Base-by-base conservation (phyloP, 2,329 filamentous ascomycete species). In the Exophiala sideris region DNA sequence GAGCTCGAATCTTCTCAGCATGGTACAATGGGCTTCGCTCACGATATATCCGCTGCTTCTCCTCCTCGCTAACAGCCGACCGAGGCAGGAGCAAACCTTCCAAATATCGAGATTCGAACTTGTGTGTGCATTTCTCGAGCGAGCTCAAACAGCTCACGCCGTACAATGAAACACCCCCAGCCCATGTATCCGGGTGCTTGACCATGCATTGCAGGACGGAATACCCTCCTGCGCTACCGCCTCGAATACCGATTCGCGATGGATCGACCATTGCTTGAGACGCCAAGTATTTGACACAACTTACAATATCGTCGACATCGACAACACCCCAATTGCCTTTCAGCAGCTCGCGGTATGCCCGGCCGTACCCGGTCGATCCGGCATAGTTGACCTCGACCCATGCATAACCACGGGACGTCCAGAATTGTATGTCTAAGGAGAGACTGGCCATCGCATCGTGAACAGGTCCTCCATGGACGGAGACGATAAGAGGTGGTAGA, bases 101-200 rank as follows among this genome's bases (percentile, higher is more conserved):
- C n/a, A 76, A 68, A 61, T 82, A 82, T 47, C 76, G 73, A 0
- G 70, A 75, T 62, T 83, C 80, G n/a, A 82, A 74, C 65, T 82
- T 82, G 62, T 83, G 80, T 0, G 79, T 81, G 16, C 74, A 72
- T 2, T 67, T 69, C 12, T 69, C 70, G 1, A 82, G 68, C 0
- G 68, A 68, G 38, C 70, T 70, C n/a, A 82, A 63, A 20, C 81
- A 78, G 36, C 76, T 76, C 29, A 83, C 74, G 2, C 80, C 79
- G 21, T 74, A 80, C 1, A 74, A 69, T 48, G 74, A 76, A 2
- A 79, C 72, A 0, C 78, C 80, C 0, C 71, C 76, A 0, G 77
- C 74, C 59, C 79, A 82, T 0, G 72, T 66, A 0, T 67, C 65
- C 0, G 79, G 75, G 47, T 78, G 73, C 34, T 70, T 70, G 18